Evolutionary conservation across 371 early-diverging fungal species (phyloP).

Genomic region (Mortierella sp.): DNA sequence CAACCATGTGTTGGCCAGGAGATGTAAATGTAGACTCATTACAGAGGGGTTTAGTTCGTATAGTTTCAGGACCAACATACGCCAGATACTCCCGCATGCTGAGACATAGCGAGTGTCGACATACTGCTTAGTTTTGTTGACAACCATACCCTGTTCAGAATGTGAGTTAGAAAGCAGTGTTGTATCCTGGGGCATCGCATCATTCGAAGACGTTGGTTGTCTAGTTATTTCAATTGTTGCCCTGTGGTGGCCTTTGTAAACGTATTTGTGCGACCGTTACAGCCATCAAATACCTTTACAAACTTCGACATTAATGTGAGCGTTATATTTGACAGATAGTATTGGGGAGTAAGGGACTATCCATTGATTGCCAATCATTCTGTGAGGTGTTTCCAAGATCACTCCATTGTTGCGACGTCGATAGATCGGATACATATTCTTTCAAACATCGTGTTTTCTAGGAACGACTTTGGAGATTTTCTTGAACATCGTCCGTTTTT

Average conservation of each 20-base stretch:
- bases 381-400: no score
- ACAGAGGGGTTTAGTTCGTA: not conserved
- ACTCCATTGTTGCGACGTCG: no score
- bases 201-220: not conserved
- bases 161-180: not conserved
- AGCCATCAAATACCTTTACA: conserved; percentile 57
- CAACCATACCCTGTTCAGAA: not conserved
- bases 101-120: not conserved
- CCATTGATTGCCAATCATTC: conserved; percentile 40
- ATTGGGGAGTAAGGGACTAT: conserved; percentile 52
- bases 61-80: not conserved
- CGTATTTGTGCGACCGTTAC: conserved; percentile 45
- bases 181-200: not conserved
- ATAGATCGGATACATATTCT: no score
- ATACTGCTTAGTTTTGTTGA: not conserved
- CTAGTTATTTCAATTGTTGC: conserved; percentile 10
- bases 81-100: not conserved
- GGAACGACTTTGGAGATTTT: no score
- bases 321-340: conserved; percentile 49
- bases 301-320: conserved; percentile 59
- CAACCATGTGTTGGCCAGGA: not conserved
- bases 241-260: conserved; percentile 49
- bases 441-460: no score
- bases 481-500: no score
- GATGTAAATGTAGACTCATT: not conserved